These are phyloP conservation scores for Thraustochytrium sp. DNA, from an alignment of 352 stramenopile genomes.

Conservation along the genomic window DNA sequence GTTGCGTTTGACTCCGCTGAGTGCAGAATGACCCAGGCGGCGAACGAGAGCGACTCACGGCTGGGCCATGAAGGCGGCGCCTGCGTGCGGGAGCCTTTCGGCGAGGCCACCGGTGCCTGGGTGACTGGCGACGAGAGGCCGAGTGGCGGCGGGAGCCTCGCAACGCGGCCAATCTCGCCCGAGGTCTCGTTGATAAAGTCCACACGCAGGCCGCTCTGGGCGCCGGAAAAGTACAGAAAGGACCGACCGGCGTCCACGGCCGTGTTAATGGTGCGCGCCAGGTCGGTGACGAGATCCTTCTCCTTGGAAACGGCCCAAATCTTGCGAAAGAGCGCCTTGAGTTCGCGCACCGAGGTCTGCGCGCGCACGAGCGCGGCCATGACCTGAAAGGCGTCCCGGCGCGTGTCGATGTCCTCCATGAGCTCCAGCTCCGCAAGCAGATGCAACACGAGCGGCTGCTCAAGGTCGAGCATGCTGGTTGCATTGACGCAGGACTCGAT, in stretches of 20 bases:
- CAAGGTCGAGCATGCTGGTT: neutral
- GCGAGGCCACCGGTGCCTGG: neutral
- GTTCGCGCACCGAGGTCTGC: slow-evolving; percentile 21
- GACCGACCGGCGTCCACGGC: neutral
- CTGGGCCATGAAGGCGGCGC: neutral
- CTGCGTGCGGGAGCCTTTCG: neutral
- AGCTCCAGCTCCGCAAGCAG: neutral
- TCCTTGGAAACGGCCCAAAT: slow-evolving; percentile 26
- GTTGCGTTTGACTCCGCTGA: neutral
- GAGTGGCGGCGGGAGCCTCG: neutral
- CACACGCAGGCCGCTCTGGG: neutral
- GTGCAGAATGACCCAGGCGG: slow-evolving; percentile 10
- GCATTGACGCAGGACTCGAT: slow-evolving; percentile 12
- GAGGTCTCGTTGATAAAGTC: neutral
- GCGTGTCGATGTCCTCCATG: neutral
- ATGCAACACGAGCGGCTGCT: slow-evolving; percentile 12
- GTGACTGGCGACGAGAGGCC: neutral
- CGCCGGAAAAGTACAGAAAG: slow-evolving; percentile 22
- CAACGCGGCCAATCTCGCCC: too few relatives aligned
- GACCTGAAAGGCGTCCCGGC: neutral
- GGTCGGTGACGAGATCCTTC: neutral
- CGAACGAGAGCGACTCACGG: neutral
- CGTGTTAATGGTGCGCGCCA: neutral
- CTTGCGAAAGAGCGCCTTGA: slow-evolving; percentile 35
- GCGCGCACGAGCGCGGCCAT: slow-evolving; percentile 1